A percentile compares a stretch with the other conserved stretches of the same genome.
Conservation (phyloP, 2,329 filamentous ascomycete species). For the Colletotrichum neosansevieriae region DNA sequence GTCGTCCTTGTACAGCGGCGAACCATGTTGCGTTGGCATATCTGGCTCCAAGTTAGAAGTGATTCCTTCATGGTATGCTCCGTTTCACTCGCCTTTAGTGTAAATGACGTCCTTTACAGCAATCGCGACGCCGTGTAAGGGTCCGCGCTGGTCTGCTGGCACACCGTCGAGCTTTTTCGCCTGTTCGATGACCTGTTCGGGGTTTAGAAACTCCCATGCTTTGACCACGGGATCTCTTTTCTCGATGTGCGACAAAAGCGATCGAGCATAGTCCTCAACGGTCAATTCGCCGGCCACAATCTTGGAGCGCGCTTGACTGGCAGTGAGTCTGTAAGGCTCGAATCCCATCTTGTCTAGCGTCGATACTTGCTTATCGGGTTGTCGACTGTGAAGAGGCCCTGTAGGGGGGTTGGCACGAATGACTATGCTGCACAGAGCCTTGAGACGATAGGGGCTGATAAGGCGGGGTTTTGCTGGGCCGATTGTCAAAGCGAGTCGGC, state of each 20-base stretch:
- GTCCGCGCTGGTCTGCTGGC: slow-evolving; percentile 61
- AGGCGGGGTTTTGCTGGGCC: not conserved
- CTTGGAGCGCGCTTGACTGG: slow-evolving; percentile 53
- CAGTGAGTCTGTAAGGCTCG: slow-evolving; percentile 49
- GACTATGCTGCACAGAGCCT: no score
- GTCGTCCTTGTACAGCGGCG: slow-evolving; percentile 63
- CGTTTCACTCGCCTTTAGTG: slow-evolving; percentile 58
- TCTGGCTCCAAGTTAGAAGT: slow-evolving; percentile 48
- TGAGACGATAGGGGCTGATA: not conserved
- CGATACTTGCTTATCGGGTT: not conserved
- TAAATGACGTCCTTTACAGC: slow-evolving; percentile 71
- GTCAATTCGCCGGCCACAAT: slow-evolving; percentile 57
- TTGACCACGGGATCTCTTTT: slow-evolving; percentile 58
- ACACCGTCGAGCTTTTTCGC: slow-evolving; percentile 64
- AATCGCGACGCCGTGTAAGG: slow-evolving; percentile 68
- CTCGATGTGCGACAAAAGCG: slow-evolving; percentile 59
- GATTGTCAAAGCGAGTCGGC: not conserved
- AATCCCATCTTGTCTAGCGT: slow-evolving; percentile 2
- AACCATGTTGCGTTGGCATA: slow-evolving; percentile 69
- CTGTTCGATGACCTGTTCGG: slow-evolving; percentile 59
- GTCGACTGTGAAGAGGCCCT: not conserved
- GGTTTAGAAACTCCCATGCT: slow-evolving; percentile 64
- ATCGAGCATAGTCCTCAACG: slow-evolving; percentile 61
- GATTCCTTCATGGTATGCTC: no score
- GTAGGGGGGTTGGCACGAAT: no score